Evolutionary conservation across 495 filamentous ascomycete species (phyloP).

Genomic region (Polyplosphaeria fusca): DNA sequence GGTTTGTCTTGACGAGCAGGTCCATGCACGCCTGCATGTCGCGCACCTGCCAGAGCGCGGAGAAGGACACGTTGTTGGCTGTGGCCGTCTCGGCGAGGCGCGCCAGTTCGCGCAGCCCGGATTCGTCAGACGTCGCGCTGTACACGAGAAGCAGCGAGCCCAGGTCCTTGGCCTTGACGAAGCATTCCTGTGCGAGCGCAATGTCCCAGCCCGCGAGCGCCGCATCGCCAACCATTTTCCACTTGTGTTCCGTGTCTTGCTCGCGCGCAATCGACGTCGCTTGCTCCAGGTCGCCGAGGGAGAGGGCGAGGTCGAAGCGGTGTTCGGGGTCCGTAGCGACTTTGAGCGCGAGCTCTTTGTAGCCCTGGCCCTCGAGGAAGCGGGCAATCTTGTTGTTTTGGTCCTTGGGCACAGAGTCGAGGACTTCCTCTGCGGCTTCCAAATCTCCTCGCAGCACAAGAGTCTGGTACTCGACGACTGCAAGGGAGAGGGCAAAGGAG

Average conservation of each 20-base stretch:
- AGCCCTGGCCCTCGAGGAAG: conserved; percentile 95
- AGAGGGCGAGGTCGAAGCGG: conserved; percentile 88
- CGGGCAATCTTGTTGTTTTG: conserved; percentile 97
- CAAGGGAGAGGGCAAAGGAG: conserved; percentile 86
- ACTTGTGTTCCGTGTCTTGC: conserved; percentile 89
- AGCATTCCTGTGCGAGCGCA: conserved; percentile 85
- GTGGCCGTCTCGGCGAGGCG: conserved; percentile 70
- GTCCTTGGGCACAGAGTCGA: conserved; percentile 76
- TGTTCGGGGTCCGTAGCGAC: conserved; percentile 97
- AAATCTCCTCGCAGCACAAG: conserved; percentile 92
- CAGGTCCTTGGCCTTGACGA: conserved; percentile 80
- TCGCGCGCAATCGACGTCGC: conserved; percentile 79
- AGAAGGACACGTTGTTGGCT: conserved; percentile 88
- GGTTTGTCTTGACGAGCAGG: conserved; percentile 71
- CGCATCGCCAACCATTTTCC: conserved; percentile 93
- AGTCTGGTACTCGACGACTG: conserved; percentile 97
- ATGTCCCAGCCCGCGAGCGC: conserved; percentile 86
- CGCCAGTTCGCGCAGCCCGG: conserved; percentile 68
- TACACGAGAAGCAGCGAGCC: conserved; percentile 85
- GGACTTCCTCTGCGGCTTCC: conserved; percentile 82
- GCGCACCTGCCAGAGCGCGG: conserved; percentile 80
- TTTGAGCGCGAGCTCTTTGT: conserved; percentile 91
- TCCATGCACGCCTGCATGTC: conserved; percentile 80
- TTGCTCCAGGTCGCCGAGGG: conserved; percentile 76
- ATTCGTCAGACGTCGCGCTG: conserved; percentile 71